Evolutionary conservation across 2,329 filamentous ascomycete species (phyloP), one percentile per base, ranked within the genome.

Genomic region (Ascochyta rabiei): DNA sequence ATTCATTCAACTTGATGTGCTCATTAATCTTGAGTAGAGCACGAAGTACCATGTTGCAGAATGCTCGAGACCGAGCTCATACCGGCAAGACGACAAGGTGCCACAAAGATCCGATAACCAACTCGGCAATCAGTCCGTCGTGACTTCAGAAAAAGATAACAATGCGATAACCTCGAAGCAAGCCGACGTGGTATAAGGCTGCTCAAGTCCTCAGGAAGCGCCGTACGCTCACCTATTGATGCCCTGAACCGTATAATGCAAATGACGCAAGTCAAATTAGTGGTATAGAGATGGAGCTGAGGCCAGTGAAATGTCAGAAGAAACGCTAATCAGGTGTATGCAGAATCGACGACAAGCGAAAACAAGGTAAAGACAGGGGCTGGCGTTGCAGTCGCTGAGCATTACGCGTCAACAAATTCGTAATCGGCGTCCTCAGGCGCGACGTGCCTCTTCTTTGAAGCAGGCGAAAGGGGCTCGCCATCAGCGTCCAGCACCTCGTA

Each of bases 401-500:
- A 26, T 66, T 51, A 71, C 23, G 61, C 67, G 49, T 74, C 75
- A 48, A 77, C 63, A 45, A 77, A 75, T 64, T 76, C 75, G 60
- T 76, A 77, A 48, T 77, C 75, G 37, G 74, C 75, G 37, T 77
- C 75, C 57, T 76, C 75, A 12, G 66, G 60, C 19, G 68, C 64
- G 39, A 68, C 53, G 19, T 70, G 63, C 59, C 70, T 72, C 60
- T 66, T 65, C 65, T 72, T 73, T 37, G 65, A 56, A 30, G 56
- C 62, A 21, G 69, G 63, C 54, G 73, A 76, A 18, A 68, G 68
- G 18, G 68, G 64, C 61, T 77, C 77, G 56, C 76, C 75, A 30
- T 77, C 66, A 15, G 67, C 60, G 47, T 79, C 79, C 61, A 76
- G 81, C 63, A 77, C 79, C 66, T 86, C 84, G 63, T 86, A 87